phyloP scores from a whole-genome alignment of 78 protist species.

The Isochrysis galbana region DNA sequence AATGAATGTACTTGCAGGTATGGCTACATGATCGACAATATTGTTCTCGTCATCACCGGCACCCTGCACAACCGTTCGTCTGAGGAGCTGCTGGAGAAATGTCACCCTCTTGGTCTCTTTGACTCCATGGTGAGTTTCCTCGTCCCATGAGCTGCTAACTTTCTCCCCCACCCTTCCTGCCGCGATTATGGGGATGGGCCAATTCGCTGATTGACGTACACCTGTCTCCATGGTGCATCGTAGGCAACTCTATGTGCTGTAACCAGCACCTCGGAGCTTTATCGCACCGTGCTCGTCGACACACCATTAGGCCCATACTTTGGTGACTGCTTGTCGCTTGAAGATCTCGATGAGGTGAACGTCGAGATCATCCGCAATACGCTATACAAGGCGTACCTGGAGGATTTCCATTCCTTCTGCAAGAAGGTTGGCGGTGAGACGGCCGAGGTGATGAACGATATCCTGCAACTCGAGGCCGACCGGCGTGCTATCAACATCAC shows the following conservation, averaged over 20 bases:
- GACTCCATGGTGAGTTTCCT: conserved; percentile 47
- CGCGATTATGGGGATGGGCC: too few relatives aligned
- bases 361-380: conserved; percentile 93
- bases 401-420: conserved; percentile 90
- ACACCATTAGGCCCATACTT: conserved; percentile 83
- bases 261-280: conserved; percentile 82
- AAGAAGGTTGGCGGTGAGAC: conserved; percentile 85
- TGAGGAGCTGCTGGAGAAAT: conserved; percentile 79
- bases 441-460: conserved; percentile 73
- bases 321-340: conserved; percentile 48
- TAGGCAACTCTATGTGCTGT: conserved; percentile 76
- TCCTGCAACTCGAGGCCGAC: conserved; percentile 95
- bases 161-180: too few relatives aligned
- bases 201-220: conserved; percentile 53
- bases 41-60: conserved; percentile 91
- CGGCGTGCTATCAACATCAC: conserved; percentile 93
- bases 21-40: conserved; percentile 98
- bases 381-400: conserved; percentile 94
- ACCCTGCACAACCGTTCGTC: conserved; percentile 87
- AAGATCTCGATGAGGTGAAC: conserved; percentile 90
- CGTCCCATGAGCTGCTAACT: too few relatives aligned
- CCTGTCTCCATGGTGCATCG: too few relatives aligned
- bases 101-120: conserved; percentile 97
- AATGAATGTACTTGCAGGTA: conserved; percentile 41
- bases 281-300: conserved; percentile 89